Conservation (phyloP, 2,329 filamentous ascomycete species). For the Fusarium sp. region DNA sequence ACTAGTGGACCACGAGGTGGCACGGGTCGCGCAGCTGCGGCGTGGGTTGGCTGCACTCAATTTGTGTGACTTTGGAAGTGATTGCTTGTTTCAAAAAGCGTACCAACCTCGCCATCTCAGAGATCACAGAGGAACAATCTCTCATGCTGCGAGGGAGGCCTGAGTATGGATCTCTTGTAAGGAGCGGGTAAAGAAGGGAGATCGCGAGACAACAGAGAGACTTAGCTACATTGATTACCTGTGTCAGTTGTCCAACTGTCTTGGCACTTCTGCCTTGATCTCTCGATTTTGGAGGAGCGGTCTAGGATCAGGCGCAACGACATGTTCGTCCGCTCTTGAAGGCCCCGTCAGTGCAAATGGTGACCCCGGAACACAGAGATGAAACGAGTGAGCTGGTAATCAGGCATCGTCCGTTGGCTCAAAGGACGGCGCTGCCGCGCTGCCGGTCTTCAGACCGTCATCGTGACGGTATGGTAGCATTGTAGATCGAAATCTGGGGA, state of each 20-base stretch:
- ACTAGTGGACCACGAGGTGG: neutral
- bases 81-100: conserved; percentile 21
- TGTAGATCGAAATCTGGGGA: conserved; percentile 11
- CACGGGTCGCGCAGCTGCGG: conserved; percentile 2
- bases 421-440: neutral
- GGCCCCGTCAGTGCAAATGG: neutral
- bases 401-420: neutral
- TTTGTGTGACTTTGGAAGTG: neutral
- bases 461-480: conserved; percentile 21
- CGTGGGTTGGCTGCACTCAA: neutral
- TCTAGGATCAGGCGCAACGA: neutral
- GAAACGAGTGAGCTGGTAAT: conserved; percentile 8
- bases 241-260: neutral
- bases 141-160: conserved; percentile 4
- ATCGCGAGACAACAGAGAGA: conserved; percentile 18
- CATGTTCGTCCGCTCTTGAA: neutral
- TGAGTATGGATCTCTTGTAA: neutral
- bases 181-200: conserved; percentile 1
- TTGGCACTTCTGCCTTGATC: neutral
- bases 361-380: conserved; percentile 3
- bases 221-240: conserved; percentile 28
- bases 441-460: conserved; percentile 3
- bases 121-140: neutral
- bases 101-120: neutral
- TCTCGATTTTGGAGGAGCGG: neutral